These are phyloP conservation scores for Saccharomycopsis oosterbeekiorum DNA, from an alignment of 805 yeast species.

Conservation along the genomic window DNA sequence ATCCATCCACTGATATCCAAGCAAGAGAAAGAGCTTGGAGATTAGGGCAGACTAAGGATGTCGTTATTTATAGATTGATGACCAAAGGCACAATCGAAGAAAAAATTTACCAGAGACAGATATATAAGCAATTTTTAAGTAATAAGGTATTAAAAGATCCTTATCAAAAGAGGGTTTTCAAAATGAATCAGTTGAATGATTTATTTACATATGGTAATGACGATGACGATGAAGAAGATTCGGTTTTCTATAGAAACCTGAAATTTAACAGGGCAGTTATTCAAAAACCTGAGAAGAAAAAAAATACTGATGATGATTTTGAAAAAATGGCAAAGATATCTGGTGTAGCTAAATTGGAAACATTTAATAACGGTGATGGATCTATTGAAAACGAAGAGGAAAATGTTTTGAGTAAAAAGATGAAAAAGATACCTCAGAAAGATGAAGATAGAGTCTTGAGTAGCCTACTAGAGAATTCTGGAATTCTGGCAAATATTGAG, in stretches of 20 bases:
- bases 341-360: constrained; percentile 69
- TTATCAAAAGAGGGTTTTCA: constrained; percentile 85
- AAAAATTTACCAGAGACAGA: constrained; percentile 92
- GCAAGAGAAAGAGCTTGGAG: constrained; percentile 98
- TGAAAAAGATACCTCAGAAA: constrained; percentile 21
- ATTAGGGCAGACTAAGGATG: constrained; percentile 88
- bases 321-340: constrained; percentile 48
- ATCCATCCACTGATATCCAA: constrained; percentile 94
- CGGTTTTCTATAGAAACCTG: constrained; percentile 33
- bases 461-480: constrained; percentile 60
- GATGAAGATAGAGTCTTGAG: constrained; percentile 65
- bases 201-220: constrained; percentile 74
- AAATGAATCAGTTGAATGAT: constrained; percentile 85
- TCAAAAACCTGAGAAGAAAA: constrained; percentile 24
- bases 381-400: constrained; percentile 26
- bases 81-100: constrained; percentile 95
- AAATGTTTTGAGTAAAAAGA: constrained; percentile 1
- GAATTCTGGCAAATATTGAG: constrained; percentile 60
- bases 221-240: constrained; percentile 48
- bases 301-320: constrained; percentile 53
- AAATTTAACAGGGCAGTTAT: constrained; percentile 25
- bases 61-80: constrained; percentile 82
- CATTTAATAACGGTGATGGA: constrained; percentile 44
- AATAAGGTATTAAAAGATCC: constrained; percentile 94
- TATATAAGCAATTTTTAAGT: constrained; percentile 87